Evolutionary conservation across 192 early-diverging fungal species (phyloP).

Genomic region (Coemansia furcata): DNA sequence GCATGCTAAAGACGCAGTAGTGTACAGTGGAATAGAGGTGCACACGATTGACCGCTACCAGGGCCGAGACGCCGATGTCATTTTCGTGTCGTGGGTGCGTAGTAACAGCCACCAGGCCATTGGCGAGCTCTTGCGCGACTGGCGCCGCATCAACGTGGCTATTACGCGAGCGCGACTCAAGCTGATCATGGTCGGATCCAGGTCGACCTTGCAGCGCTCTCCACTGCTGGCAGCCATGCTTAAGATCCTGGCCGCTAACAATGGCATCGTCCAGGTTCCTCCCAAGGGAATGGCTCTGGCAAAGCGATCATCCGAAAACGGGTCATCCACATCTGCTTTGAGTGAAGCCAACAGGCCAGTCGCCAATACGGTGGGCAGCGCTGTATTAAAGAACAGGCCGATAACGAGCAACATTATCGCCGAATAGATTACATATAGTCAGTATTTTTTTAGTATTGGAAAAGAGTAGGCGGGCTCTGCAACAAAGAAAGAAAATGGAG

Average conservation of each 20-base stretch:
- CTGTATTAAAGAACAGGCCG: conserved; percentile 20
- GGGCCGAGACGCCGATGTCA: conserved; percentile 88
- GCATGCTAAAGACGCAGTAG: background rate
- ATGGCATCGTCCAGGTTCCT: conserved; percentile 25
- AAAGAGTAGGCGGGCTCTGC: background rate
- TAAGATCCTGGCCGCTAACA: conserved; percentile 10
- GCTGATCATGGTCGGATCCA: conserved; percentile 85
- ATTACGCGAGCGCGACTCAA: conserved; percentile 88
- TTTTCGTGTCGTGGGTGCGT: conserved; percentile 87
- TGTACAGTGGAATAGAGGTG: conserved; percentile 59
- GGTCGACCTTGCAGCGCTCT: conserved; percentile 62
- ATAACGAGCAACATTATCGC: conserved; percentile 32
- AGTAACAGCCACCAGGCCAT: conserved; percentile 70
- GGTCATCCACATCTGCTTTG: background rate
- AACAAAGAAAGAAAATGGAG: background rate
- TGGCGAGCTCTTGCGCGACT: conserved; percentile 86
- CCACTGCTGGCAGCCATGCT: conserved; percentile 60
- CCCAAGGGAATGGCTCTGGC: conserved; percentile 16
- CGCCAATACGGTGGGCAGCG: conserved; percentile 7
- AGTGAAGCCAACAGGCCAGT: background rate
- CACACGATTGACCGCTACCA: conserved; percentile 93
- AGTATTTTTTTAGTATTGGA: background rate
- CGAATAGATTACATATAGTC: conserved; percentile 11
- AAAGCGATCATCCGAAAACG: background rate
- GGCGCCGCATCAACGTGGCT: conserved; percentile 92